Evolutionary conservation across 73 alveolate genomes (phyloP).

Genomic region (Paramecium bursaria): DNA sequence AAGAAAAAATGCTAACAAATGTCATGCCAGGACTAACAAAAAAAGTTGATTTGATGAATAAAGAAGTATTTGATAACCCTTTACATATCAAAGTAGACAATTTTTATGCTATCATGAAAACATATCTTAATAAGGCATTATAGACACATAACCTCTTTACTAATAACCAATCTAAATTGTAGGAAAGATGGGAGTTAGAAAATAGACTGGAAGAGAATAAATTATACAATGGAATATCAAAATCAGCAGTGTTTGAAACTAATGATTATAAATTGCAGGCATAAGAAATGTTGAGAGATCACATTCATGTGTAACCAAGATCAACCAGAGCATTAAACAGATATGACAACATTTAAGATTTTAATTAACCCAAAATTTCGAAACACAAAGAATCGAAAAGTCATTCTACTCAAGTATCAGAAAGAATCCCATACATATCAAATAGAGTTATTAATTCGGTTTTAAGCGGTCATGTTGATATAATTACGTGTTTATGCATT

Average conservation of each 20-base stretch:
- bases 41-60: background rate
- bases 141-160: conserved; percentile 1
- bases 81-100: conserved; percentile 20
- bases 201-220: background rate
- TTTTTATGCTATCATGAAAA: conserved; percentile 31
- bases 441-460: conserved; percentile 17
- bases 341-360: too few relatives aligned
- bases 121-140: conserved; percentile 14
- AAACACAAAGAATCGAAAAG: too few relatives aligned
- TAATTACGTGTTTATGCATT: conserved; percentile 60
- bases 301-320: background rate
- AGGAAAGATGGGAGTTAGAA: background rate
- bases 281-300: conserved; percentile 25
- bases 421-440: background rate
- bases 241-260: background rate
- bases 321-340: background rate
- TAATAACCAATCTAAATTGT: conserved; percentile 6
- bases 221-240: background rate
- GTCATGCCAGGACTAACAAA: conserved; percentile 10
- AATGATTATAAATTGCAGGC: conserved; percentile 22
- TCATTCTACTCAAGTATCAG: background rate
- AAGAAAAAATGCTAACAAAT: conserved; percentile 34
- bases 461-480: conserved; percentile 60
- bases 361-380: too few relatives aligned
- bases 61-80: conserved; percentile 19